Evolutionary conservation across 106 monocot species (phyloP), one percentile per base, ranked within the genome.

Genomic region (Allium sativum): DNA sequence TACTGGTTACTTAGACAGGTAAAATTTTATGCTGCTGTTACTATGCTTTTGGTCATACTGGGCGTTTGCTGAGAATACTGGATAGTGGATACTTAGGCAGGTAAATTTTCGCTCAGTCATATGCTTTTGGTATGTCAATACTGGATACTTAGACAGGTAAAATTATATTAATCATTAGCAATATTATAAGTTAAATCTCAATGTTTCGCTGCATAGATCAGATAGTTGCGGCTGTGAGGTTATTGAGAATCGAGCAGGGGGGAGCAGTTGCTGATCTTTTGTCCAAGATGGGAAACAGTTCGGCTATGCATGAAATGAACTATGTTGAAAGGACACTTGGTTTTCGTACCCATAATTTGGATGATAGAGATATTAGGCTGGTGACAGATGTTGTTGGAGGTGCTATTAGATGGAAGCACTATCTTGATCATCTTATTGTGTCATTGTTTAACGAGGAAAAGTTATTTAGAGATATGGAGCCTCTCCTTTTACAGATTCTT

Each of bases 311-410:
- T 44, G 86, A 87, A 70, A 96, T 96, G 87, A 69, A 72, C 21
- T 96, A 96, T 70, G 87, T 96, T 1, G 91, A 91, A 56, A 77
- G 96, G 76, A 91, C 96, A 10, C 91, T 96, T 9, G 96, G 96
- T 18, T 91, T 96, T 66, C 72, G 87, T 18, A 96, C 82, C 0
- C 68, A 78, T 21, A 65, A 76, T 46, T 76, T 96, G 77, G 84
- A 84, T 48, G 77, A 85, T 18, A 91, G 87, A 73, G 87, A 91
- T 73, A 72, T 96, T 20, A 87, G 84, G 71, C 70, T 91, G 84
- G 96, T 96, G 57, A 90, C 95, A 48, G 77, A 90, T 55, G 71
- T 96, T 69, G 95, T 90, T 66, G 90, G 84, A 18, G 90, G 95
- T 40, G 56, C 79, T 66, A 77, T 96, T 58, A 78, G 95, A 21